Percentiles rank a stretch among this genome's conserved stretches.
Evolutionary conservation across 2,329 filamentous ascomycete species (phyloP).

Genomic region (Penicillium brevicompactum): DNA sequence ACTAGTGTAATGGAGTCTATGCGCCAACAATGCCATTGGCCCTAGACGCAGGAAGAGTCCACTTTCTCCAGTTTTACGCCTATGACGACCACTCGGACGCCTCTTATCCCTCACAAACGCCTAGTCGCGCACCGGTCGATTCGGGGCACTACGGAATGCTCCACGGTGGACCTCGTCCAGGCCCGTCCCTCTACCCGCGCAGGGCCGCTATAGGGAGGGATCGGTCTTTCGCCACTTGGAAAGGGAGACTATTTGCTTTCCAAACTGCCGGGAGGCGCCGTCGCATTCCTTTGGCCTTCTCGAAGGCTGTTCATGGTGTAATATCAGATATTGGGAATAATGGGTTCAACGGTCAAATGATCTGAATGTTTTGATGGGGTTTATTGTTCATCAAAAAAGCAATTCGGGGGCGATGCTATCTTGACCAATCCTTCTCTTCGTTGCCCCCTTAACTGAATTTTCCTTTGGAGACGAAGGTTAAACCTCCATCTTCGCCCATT

Average conservation of each 20-base stretch:
- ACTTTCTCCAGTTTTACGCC: conserved; percentile 4
- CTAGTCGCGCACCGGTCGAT: conserved; percentile 13
- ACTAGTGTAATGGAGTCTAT: conserved; percentile 20
- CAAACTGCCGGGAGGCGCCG: conserved; percentile 20
- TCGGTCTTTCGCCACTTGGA: conserved; percentile 14
- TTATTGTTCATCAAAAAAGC: not conserved
- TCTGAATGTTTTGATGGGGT: not conserved
- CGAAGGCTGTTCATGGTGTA: conserved; percentile 18
- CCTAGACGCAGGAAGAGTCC: not conserved
- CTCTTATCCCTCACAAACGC: conserved; percentile 1
- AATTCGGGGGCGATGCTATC: not conserved
- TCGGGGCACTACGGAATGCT: conserved; percentile 27
- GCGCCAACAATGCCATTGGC: conserved; percentile 21
- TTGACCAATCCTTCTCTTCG: not conserved
- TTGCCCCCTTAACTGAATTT: conserved; percentile 1
- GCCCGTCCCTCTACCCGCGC: conserved; percentile 21
- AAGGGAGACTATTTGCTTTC: conserved; percentile 21
- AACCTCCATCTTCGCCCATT: not conserved
- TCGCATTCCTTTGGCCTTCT: conserved; percentile 22
- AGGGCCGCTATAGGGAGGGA: conserved; percentile 11
- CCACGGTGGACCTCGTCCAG: conserved; percentile 26
- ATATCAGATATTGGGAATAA: not conserved
- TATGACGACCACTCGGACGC: not conserved
- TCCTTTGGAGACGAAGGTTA: not conserved
- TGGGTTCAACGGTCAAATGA: not conserved